Evolutionary conservation across 148 eudicot species (phyloP).

Genomic region (Silene conica): DNA sequence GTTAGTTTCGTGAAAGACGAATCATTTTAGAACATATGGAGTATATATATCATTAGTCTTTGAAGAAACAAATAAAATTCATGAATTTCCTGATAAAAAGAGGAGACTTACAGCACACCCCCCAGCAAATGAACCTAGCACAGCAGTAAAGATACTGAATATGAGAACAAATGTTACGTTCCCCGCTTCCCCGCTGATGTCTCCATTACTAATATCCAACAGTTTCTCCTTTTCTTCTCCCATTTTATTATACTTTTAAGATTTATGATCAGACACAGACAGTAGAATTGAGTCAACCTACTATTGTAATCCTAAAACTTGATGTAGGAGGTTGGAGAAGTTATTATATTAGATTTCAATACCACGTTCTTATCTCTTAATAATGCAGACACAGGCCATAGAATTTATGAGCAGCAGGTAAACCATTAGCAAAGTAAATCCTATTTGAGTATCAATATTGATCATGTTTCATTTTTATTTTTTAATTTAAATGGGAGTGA

Average conservation of each 20-base stretch:
- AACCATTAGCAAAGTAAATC: background rate
- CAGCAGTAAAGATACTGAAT: slow-evolving; percentile 26
- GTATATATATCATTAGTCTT: background rate
- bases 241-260: background rate
- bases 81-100: background rate
- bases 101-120: slow-evolving; percentile 35
- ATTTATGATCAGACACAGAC: no score
- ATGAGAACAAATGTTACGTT: slow-evolving; percentile 18
- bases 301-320: no score
- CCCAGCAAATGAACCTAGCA: slow-evolving; percentile 25
- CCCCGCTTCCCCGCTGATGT: background rate
- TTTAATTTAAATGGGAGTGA: background rate
- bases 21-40: no score
- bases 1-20: no score
- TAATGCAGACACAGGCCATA: background rate
- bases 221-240: background rate
- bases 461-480: background rate
- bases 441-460: background rate
- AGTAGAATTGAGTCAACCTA: no score
- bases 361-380: background rate
- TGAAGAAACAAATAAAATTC: background rate
- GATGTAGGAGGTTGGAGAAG: no score
- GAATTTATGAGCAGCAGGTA: background rate
- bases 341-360: no score
- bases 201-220: background rate